Evolutionary conservation across 2,329 filamentous ascomycete species (phyloP).

Genomic region (Hymenotorrendiella dingleyae): DNA sequence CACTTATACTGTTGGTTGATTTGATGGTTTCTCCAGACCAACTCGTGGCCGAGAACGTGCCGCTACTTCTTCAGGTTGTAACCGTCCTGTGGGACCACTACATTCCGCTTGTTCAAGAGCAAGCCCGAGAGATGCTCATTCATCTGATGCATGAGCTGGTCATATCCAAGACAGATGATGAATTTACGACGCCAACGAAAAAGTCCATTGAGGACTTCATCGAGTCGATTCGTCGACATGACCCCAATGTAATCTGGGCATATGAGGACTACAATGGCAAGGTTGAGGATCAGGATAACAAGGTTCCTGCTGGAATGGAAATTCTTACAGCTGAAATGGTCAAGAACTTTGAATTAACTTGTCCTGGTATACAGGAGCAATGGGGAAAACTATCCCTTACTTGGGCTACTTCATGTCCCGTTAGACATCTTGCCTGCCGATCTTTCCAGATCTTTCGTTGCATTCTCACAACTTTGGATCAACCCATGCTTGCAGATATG

Average conservation of each 20-base stretch:
- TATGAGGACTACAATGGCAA: conserved; percentile 89
- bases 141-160: conserved; percentile 96
- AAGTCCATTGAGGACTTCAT: conserved; percentile 80
- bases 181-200: conserved; percentile 55
- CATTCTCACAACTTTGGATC: conserved; percentile 83
- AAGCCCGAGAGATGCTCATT: conserved; percentile 95
- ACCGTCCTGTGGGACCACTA: conserved; percentile 98
- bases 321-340: conserved; percentile 76
- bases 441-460: conserved; percentile 98
- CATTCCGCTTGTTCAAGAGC: conserved; percentile 88
- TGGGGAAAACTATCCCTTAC: conserved; percentile 87
- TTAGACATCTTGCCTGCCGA: conserved; percentile 87
- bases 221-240: conserved; percentile 78
- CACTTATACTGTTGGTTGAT: conserved; percentile 89
- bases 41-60: conserved; percentile 71
- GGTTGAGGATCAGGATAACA: conserved; percentile 65
- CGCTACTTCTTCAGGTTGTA: conserved; percentile 82
- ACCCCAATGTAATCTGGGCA: conserved; percentile 80
- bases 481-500: conserved; percentile 95
- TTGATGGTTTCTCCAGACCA: conserved; percentile 90
- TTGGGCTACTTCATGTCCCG: conserved; percentile 96
- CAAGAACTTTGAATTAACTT: conserved; percentile 76
- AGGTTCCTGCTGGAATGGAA: conserved; percentile 84
- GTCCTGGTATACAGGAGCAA: conserved; percentile 80
- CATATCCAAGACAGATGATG: conserved; percentile 69